These are phyloP conservation scores for Metschnikowia kofuensis DNA, from an alignment of 805 yeast species.

Conservation along the genomic window DNA sequence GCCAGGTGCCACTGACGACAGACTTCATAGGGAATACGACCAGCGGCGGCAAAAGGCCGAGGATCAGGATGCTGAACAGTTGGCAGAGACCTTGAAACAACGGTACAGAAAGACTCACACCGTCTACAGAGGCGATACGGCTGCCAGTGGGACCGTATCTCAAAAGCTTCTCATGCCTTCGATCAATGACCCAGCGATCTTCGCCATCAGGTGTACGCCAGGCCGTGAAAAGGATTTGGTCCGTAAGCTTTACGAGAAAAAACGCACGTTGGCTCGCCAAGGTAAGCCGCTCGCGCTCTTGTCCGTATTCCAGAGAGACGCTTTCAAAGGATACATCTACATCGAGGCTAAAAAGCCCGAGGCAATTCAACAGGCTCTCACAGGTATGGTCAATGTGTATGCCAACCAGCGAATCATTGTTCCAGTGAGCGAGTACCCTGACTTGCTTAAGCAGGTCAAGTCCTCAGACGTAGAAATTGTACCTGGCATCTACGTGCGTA, in stretches of 20 bases:
- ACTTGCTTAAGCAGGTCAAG: conserved; percentile 83
- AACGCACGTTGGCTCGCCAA: conserved; percentile 70
- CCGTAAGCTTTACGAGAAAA: conserved; percentile 78
- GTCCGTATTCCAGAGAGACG: conserved; percentile 92
- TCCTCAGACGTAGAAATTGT: conserved; percentile 82
- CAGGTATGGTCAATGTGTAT: conserved; percentile 87
- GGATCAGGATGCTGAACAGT: conserved; percentile 90
- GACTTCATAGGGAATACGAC: conserved; percentile 89
- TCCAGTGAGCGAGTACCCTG: conserved; percentile 94
- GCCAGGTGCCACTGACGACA: conserved; percentile 45
- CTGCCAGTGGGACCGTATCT: conserved; percentile 62
- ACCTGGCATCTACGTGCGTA: conserved; percentile 90
- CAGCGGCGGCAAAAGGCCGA: conserved; percentile 80
- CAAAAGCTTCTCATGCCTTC: conserved; percentile 93
- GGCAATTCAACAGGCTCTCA: conserved; percentile 83
- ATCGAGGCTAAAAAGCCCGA: conserved; percentile 92
- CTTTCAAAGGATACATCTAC: conserved; percentile 87
- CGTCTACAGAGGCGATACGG: conserved; percentile 81
- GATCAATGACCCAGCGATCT: conserved; percentile 92
- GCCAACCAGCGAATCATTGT: conserved; percentile 72
- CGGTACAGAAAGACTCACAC: conserved; percentile 86
- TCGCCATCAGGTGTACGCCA: conserved; percentile 92
- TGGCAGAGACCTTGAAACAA: conserved; percentile 89
- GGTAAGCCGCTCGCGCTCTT: conserved; percentile 77
- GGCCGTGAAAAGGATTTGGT: conserved; percentile 93